phyloP scores from a whole-genome alignment of 768 basidiomycete species.

The Suillus plorans region DNA sequence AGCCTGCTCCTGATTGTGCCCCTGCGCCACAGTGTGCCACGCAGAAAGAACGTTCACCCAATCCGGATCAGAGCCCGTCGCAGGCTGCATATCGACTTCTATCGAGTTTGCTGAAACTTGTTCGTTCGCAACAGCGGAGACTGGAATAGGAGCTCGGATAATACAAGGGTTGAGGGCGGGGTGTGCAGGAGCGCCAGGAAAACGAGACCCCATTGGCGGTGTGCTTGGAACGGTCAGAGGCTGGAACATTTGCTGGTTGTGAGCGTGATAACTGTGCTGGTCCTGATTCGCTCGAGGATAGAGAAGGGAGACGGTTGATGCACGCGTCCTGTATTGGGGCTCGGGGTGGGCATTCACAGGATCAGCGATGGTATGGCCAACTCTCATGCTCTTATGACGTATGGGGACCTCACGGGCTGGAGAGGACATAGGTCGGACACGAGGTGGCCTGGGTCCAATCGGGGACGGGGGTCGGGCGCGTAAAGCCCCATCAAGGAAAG shows the following conservation, averaged over 20 bases:
- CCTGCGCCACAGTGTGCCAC: constrained; percentile 18
- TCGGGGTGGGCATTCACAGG: constrained; percentile 21
- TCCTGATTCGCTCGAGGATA: constrained; percentile 25
- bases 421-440: constrained; percentile 29
- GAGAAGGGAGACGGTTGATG: constrained; percentile 29
- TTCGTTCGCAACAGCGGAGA: constrained; percentile 5
- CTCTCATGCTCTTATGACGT: constrained; percentile 32
- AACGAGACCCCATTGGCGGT: constrained; percentile 19
- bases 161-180: constrained; percentile 15
- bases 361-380: constrained; percentile 20
- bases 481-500: constrained; percentile 26
- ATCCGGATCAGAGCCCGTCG: constrained; percentile 46
- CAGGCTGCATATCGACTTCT: constrained; percentile 30
- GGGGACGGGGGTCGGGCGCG: constrained; percentile 49
- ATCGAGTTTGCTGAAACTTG: neutral
- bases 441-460: constrained; percentile 47
- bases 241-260: constrained; percentile 32
- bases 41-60: constrained; percentile 43
- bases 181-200: constrained; percentile 16
- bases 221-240: constrained; percentile 28
- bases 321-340: constrained; percentile 21
- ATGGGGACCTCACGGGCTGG: constrained; percentile 26
- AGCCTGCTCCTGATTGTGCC: constrained; percentile 7
- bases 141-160: constrained; percentile 17
- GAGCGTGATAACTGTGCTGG: constrained; percentile 31